Conservation (phyloP, 148 eudicot genomes). For the Limonium bicolor region DNA sequence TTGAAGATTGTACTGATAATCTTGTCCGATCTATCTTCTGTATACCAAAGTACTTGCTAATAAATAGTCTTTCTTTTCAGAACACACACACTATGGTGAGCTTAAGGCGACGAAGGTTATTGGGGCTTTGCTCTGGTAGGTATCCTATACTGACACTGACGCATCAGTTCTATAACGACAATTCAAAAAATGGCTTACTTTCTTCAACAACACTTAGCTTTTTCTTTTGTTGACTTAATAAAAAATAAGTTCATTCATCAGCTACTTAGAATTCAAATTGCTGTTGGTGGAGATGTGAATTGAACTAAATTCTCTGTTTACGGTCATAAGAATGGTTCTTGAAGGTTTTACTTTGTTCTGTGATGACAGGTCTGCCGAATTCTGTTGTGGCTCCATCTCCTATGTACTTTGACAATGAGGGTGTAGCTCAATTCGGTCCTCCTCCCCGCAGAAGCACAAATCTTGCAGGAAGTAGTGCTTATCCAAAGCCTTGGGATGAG, state of each 20-base stretch:
- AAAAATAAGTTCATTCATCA: background rate
- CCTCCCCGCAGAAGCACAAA: slow-evolving; percentile 23
- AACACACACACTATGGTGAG: slow-evolving; percentile 29
- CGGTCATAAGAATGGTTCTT: too few relatives aligned
- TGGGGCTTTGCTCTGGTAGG: slow-evolving; percentile 27
- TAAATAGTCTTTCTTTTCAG: background rate
- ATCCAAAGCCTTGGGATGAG: slow-evolving; percentile 32
- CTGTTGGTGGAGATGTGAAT: too few relatives aligned
- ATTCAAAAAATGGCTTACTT: background rate
- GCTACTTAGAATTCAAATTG: too few relatives aligned
- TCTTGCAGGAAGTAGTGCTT: slow-evolving; percentile 24
- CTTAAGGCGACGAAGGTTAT: slow-evolving; percentile 29
- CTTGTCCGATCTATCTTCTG: background rate
- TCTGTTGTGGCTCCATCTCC: slow-evolving; percentile 26
- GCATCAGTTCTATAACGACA: too few relatives aligned
- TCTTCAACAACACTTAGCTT: background rate
- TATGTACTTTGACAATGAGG: slow-evolving; percentile 17
- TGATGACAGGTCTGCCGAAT: slow-evolving; percentile 24
- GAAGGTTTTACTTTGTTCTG: background rate
- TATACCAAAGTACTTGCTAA: background rate
- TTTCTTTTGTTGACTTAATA: background rate
- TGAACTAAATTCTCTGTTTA: too few relatives aligned
- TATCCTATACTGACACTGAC: too few relatives aligned
- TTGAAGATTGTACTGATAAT: background rate
- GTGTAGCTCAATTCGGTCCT: slow-evolving; percentile 4